Percentiles rank a stretch among this genome's conserved stretches.
Evolutionary conservation across 768 basidiomycete species (phyloP).

Genomic region (Amyloporia xantha): DNA sequence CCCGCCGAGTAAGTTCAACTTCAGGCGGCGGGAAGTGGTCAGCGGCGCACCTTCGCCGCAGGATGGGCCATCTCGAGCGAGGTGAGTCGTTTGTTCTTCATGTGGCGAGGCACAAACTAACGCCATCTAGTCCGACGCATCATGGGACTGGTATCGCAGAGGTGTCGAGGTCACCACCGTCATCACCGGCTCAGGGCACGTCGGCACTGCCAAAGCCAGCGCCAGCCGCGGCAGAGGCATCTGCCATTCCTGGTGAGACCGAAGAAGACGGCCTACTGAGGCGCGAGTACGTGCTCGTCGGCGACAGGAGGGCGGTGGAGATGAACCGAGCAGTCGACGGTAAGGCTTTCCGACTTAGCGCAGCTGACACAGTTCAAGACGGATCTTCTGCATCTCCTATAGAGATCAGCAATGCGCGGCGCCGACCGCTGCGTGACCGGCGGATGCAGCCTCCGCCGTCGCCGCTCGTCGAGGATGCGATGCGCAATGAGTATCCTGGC

Average conservation of each 20-base stretch:
- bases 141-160: constrained; percentile 3
- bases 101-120: not conserved
- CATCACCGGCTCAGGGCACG: not conserved
- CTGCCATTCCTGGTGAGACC: constrained; percentile 74
- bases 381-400: not conserved
- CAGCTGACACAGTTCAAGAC: not conserved
- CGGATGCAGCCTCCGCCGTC: constrained; percentile 35
- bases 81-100: not conserved
- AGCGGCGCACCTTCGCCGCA: not conserved
- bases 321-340: constrained; percentile 91
- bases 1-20: constrained; percentile 76
- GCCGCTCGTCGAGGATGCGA: constrained; percentile 41
- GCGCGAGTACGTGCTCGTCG: constrained; percentile 91
- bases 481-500: constrained; percentile 29
- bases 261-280: constrained; percentile 77
- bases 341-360: constrained; percentile 27
- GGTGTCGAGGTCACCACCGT: constrained; percentile 4
- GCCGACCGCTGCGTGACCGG: constrained; percentile 53
- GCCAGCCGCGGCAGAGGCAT: constrained; percentile 47
- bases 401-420: constrained; percentile 62
- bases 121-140: not conserved
- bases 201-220: constrained; percentile 20
- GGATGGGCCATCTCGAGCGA: constrained; percentile 1
- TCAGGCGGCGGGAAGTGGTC: constrained; percentile 31
- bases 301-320: constrained; percentile 84